Base-by-base conservation (phyloP, 306 rosid species). In the Rosa rugosa region DNA sequence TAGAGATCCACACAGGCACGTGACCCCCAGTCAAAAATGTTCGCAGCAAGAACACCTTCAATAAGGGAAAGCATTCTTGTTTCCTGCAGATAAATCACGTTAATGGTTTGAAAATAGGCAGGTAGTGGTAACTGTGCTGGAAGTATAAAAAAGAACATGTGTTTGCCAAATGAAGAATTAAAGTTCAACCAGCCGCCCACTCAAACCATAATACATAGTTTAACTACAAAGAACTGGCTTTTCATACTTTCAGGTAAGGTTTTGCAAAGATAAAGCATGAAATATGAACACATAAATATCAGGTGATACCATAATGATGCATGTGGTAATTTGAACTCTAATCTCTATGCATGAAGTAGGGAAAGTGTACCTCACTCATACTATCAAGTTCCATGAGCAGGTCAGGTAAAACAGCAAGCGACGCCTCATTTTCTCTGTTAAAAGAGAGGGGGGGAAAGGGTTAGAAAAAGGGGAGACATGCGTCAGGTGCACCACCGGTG, bases 31-130 rank as follows among this genome's bases (percentile, higher is more conserved):
- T 96, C 99, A 45, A 96, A 93, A 75, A 96, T 96, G 84, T 96
- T 96, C 31, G 98, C 99, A 73, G 98, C 99, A 67, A 96, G 99
- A 81, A 96, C 98, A 75, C 99, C 99, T 88, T 93, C 98, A 77
- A 96, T 90, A 50, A 96, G 91, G 17, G 92, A 86, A 77, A 96
- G 96, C 49, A 96, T 78, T 82, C 98, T 93, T 13, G 91, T 81
- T 84, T 96, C 96, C 99, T 96, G 90, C 76, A 80, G 80, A 87
- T 76, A 49, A 49, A 77, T 75, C 53, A 53, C 64, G 85, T 74
- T 71, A 62, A 40, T 51, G 75, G 70, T 71, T 76, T 45, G 38
- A 36, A 65, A 77, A 56, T 59, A 63, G 59, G 42, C 71, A 65
- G 69, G 65, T 5, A 36, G 77, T 67, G 63, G 73, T 54, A 20